Evolutionary conservation across 805 yeast species (phyloP), one percentile per base, ranked within the genome.

Genomic region (Lachancea fermentati): DNA sequence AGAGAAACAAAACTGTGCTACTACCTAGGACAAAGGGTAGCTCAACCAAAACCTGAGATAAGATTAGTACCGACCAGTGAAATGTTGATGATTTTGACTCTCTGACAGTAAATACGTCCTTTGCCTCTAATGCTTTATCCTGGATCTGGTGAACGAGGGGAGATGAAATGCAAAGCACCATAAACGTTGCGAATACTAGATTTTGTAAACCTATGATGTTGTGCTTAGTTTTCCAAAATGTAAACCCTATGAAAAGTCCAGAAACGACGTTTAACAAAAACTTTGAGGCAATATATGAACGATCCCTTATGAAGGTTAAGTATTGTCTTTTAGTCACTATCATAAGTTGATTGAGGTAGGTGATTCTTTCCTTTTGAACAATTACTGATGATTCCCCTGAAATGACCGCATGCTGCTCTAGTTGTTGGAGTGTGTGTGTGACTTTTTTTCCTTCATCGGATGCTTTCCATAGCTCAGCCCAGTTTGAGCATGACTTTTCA

Each of bases 51-150:
- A 65, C 65, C 51, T 79, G 80, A 7, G 81, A 63, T 19, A 79
- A 34, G 36, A 80, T 53, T 58, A 83, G 63, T 32, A 75, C 62
- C 12, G 79, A 68, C 89, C 89, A 83, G 52, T 80, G 83, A 65
- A 75, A 83, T 12, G 86, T 84, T 54, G 80, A 81, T 2, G 87
- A 79, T 43, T 79, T 73, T 14, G 79, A 69, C 54, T 83, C 93
- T 54, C 91, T 72, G 9, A 78, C 85, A 58, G 82, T 86, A 54
- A 65, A 83, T 34, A 82, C 63, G 42, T 78, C 82, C 52, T 88
- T 72, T 15, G 79, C 68, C 29, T 63, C 66, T 36, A 76, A 68
- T 17, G 82, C 82, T 37, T 72, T 69, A 24, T 72, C 79, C 56
- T 80, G 84, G 39, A 78, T 70, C 63, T 81, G 87, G 52, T 82